These are phyloP conservation scores for Sarocladiaceae sp. DNA, from an alignment of 2,329 filamentous ascomycete genomes.

Conservation along the genomic window DNA sequence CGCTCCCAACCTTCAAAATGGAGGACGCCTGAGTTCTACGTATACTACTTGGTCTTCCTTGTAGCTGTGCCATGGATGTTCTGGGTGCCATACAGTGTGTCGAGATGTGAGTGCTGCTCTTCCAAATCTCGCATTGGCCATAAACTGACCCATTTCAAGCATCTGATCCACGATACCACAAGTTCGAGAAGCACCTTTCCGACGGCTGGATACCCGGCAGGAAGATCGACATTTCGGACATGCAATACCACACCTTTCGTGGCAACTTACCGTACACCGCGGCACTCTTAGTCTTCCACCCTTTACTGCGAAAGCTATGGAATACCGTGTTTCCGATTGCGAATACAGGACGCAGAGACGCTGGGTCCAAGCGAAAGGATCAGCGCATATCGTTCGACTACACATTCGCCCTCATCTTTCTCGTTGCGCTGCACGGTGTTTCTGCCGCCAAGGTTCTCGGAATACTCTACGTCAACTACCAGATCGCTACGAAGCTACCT, in stretches of 20 bases:
- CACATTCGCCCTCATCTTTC: slow-evolving; percentile 73
- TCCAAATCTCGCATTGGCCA: neutral
- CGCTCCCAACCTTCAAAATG: slow-evolving; percentile 66
- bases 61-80: slow-evolving; percentile 79
- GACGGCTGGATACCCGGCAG: slow-evolving; percentile 90
- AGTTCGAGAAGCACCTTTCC: slow-evolving; percentile 66
- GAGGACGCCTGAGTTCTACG: slow-evolving; percentile 78
- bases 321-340: slow-evolving; percentile 47
- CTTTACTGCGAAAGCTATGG: slow-evolving; percentile 69
- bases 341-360: slow-evolving; percentile 22
- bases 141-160: slow-evolving; percentile 45
- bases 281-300: slow-evolving; percentile 71
- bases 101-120: slow-evolving; percentile 56
- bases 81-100: slow-evolving; percentile 82
- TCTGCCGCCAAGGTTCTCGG: slow-evolving; percentile 77
- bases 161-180: slow-evolving; percentile 74
- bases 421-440: slow-evolving; percentile 76
- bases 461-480: slow-evolving; percentile 80
- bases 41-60: slow-evolving; percentile 70
- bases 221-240: slow-evolving; percentile 87
- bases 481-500: slow-evolving; percentile 69
- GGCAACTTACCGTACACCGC: slow-evolving; percentile 79
- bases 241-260: slow-evolving; percentile 82
- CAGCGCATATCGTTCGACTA: slow-evolving; percentile 80
- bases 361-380: slow-evolving; percentile 54